A percentile compares a stretch with the other conserved stretches of the same genome.
Conservation (phyloP, 768 basidiomycete genomes). For the Psilocybe sp. region DNA sequence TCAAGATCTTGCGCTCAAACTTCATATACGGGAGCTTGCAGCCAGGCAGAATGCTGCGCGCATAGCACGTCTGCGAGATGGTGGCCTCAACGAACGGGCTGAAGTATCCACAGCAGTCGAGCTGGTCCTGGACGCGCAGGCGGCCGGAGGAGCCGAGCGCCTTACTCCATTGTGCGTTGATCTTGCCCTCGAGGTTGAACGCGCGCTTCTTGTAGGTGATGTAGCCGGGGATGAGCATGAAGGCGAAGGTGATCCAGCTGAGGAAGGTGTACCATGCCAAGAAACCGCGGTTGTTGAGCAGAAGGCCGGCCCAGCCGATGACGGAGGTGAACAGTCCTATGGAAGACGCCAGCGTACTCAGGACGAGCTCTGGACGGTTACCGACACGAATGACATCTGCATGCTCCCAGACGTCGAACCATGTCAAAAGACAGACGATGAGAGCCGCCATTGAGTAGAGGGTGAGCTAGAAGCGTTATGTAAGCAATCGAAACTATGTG, state of each 20-base stretch:
- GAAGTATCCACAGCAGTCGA: constrained; percentile 79
- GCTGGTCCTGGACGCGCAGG: constrained; percentile 67
- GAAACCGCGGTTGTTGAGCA: constrained; percentile 85
- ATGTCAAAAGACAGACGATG: constrained; percentile 65
- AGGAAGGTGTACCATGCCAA: constrained; percentile 76
- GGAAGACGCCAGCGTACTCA: constrained; percentile 65
- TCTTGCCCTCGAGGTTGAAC: constrained; percentile 68
- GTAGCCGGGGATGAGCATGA: constrained; percentile 77
- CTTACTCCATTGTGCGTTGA: constrained; percentile 74
- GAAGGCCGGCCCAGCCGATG: constrained; percentile 78
- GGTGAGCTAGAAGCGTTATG: constrained; percentile 35
- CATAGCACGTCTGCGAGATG: constrained; percentile 68
- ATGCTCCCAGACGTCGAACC: constrained; percentile 72
- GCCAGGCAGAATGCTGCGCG: constrained; percentile 66
- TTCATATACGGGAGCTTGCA: constrained; percentile 66
- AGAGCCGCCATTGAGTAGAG: constrained; percentile 58
- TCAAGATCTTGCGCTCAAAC: constrained; percentile 52
- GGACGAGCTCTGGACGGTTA: constrained; percentile 62
- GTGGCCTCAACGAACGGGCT: constrained; percentile 79
- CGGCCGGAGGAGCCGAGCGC: constrained; percentile 55
- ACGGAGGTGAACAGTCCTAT: constrained; percentile 63
- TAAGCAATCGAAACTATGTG: background rate
- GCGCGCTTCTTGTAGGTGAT: constrained; percentile 65
- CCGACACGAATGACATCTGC: constrained; percentile 70
- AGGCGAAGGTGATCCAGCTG: constrained; percentile 71